A percentile compares a stretch with the other conserved stretches of the same genome.
phyloP scores from a whole-genome alignment of 1,139 yeast species.

The Candida tetrigidarum region DNA sequence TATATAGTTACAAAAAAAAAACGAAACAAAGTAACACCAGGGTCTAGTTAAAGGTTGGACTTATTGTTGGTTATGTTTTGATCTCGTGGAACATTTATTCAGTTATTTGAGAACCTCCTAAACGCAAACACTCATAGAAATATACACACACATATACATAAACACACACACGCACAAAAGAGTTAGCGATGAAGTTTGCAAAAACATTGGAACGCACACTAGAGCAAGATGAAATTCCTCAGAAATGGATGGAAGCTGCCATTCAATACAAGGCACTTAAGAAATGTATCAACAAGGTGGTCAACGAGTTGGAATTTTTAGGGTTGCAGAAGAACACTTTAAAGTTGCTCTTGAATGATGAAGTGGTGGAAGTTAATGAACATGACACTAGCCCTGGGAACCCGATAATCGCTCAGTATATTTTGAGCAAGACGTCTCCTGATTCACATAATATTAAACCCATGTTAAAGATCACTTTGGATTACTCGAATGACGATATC shows the following conservation, averaged over 20 bases:
- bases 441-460: constrained; percentile 33
- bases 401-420: constrained; percentile 49
- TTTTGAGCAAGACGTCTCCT: constrained; percentile 34
- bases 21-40: no score
- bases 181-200: constrained; percentile 83
- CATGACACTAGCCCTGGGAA: constrained; percentile 39
- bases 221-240: constrained; percentile 63
- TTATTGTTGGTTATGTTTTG: background rate
- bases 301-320: constrained; percentile 55
- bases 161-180: background rate
- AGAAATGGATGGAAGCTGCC: constrained; percentile 70
- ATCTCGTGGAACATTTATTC: background rate
- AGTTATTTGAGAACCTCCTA: no score
- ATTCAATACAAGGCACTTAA: constrained; percentile 74
- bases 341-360: constrained; percentile 38
- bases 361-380: constrained; percentile 36
- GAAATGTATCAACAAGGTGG: constrained; percentile 66
- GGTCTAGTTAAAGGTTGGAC: background rate
- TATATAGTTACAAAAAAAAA: no score
- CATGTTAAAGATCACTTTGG: constrained; percentile 42
- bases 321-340: constrained; percentile 58
- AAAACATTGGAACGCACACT: constrained; percentile 68
- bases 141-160: background rate
- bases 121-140: no score
- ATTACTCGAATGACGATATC: constrained; percentile 32